These are phyloP conservation scores for Oryza longistaminata DNA, from an alignment of 176 grass and related monocot genomes.

Conservation along the genomic window DNA sequence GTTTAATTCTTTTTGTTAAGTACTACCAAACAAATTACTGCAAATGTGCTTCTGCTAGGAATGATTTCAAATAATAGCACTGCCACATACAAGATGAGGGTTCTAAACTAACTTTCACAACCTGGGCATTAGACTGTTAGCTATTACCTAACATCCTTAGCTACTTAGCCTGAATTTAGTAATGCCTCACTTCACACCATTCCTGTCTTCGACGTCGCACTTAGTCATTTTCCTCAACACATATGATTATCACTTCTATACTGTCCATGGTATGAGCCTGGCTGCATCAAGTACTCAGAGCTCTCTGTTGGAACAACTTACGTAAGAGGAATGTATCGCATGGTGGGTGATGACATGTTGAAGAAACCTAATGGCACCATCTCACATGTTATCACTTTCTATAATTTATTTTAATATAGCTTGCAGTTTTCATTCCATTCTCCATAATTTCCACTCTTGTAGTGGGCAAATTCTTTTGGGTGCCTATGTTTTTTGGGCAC, in stretches of 20 bases:
- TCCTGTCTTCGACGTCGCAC: neutral
- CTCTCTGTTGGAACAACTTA: neutral
- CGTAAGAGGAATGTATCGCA: neutral
- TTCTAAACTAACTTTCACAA: neutral
- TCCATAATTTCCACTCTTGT: constrained; percentile 6
- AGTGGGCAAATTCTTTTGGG: neutral
- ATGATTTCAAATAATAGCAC: neutral
- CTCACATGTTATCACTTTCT: constrained; percentile 7
- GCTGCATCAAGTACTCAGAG: neutral
- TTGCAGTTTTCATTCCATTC: constrained; percentile 13
- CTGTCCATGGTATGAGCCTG: neutral
- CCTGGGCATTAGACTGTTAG: neutral
- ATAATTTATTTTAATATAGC: constrained; percentile 20
- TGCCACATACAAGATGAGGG: neutral
- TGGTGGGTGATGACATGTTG: neutral
- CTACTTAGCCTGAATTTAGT: neutral
- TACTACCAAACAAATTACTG: neutral
- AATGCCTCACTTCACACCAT: neutral
- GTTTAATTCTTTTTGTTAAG: neutral
- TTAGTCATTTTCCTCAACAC: neutral
- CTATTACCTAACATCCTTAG: neutral
- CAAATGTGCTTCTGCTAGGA: neutral
- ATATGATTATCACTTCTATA: constrained; percentile 17
- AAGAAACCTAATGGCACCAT: constrained; percentile 22
- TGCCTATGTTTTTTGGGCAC: neutral